These are phyloP conservation scores for Malus sylvestris DNA, from an alignment of 306 rosid species.

Conservation along the genomic window DNA sequence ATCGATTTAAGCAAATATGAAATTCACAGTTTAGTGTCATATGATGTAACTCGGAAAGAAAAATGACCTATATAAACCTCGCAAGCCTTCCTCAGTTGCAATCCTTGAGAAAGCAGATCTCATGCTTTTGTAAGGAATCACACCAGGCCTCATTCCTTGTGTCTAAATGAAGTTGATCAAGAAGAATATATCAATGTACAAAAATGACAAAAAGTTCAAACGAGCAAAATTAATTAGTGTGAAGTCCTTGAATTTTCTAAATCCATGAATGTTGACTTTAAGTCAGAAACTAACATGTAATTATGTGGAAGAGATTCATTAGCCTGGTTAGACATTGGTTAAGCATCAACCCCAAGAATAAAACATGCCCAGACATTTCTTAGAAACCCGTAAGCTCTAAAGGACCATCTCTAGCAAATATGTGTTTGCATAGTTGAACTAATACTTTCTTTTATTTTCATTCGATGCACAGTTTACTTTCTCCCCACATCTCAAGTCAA, in stretches of 20 bases:
- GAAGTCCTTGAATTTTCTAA: background rate
- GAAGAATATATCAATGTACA: slow-evolving; percentile 18
- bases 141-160: slow-evolving; percentile 85
- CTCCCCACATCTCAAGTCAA: background rate
- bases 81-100: slow-evolving; percentile 74
- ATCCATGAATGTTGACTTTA: background rate
- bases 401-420: background rate
- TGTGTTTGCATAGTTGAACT: background rate
- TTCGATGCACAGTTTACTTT: background rate
- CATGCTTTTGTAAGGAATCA: slow-evolving; percentile 81
- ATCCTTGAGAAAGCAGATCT: slow-evolving; percentile 84
- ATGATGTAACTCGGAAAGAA: background rate
- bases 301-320: background rate
- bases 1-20: background rate
- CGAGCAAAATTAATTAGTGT: background rate
- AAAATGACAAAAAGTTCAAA: background rate
- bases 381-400: background rate
- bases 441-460: background rate
- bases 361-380: background rate
- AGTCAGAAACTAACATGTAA: background rate
- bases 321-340: background rate
- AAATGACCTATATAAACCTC: slow-evolving; percentile 83
- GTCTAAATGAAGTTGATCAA: slow-evolving; percentile 38
- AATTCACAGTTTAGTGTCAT: background rate
- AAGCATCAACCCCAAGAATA: background rate